Evolutionary conservation across 176 grass and related monocot species (phyloP), one percentile per base, ranked within the genome.

Genomic region (Eragrostis nindensis): DNA sequence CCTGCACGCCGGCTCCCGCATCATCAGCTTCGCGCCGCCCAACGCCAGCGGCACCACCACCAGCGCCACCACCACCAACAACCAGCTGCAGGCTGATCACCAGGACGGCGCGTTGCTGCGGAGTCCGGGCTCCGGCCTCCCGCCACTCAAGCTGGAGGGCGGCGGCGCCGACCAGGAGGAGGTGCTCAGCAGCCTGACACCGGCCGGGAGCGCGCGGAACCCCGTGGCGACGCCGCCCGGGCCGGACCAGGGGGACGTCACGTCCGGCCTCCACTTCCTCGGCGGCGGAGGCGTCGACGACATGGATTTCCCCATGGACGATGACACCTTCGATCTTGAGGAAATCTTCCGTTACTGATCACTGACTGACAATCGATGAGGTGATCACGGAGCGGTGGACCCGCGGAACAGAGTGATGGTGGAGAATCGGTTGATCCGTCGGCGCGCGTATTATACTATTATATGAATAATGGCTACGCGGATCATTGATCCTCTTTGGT

Each of bases 111-210:
- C 15, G 43, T 44, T 54, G 64, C 27, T 11, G 41, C 10, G 21
- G 17, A 18, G 17, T 16, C 13, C 52, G 50, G 39, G 22, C 54
- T 15, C 82, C 13, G 47, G 56, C 42, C 46, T 80, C 62, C 84
- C 41, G 43, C 30, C 81, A 3, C 64, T 86, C 2, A 86, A 87
- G 78, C 43, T 55, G 64, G 84, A 89, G 48, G 25, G n/a, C 64
- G 39, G n/a, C n/a, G n/a, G 57, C 7, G 57, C 41, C 52, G 85
- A 88, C 1, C 88, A 87, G 40, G 92, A 91, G 62, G 92, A 94
- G 74, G 86, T 90, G 76, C 56, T 90, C 13, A 94, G 94, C 85
- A 91, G 90, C 80, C 77, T 84, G 59, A 94, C 84, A 18, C 83
- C 80, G 0, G 81, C 76, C 2, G 84, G 80, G 38, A n/a, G n/a